These are phyloP conservation scores for Cladosporium colombiae DNA, from an alignment of 2,329 filamentous ascomycete genomes.

Conservation along the genomic window DNA sequence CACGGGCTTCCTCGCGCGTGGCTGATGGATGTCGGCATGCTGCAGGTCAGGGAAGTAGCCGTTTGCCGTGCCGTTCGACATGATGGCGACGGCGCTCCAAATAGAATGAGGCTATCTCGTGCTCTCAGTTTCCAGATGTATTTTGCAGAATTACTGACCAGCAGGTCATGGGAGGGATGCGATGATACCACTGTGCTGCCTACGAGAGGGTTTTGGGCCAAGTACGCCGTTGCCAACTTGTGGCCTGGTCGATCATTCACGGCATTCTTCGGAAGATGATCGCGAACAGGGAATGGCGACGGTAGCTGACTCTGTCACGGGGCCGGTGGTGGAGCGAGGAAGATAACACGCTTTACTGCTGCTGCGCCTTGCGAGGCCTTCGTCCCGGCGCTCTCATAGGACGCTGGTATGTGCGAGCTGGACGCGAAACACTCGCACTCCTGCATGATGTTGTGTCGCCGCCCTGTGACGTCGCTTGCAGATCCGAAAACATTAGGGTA, in stretches of 20 bases:
- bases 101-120: not conserved
- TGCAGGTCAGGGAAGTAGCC: slow-evolving; percentile 21
- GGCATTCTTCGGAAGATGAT: slow-evolving; percentile 5
- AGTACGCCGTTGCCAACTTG: slow-evolving; percentile 17
- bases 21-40: slow-evolving; percentile 27
- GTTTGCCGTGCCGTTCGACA: slow-evolving; percentile 23
- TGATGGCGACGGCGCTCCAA: not conserved
- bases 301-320: not conserved
- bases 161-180: not conserved
- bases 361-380: not conserved
- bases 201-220: slow-evolving; percentile 5
- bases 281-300: not conserved
- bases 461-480: not conserved
- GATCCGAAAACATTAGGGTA: not conserved
- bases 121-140: too few species aligned
- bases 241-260: not conserved
- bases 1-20: slow-evolving; percentile 32
- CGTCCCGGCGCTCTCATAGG: not conserved
- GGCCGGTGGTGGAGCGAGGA: not conserved
- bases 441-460: not conserved
- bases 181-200: not conserved
- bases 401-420: not conserved
- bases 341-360: slow-evolving; percentile 1
- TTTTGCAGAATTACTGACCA: not conserved
- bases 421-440: slow-evolving; percentile 2